phyloP scores from a whole-genome alignment of 2,329 filamentous ascomycete species.

The Penicillium nordicum region DNA sequence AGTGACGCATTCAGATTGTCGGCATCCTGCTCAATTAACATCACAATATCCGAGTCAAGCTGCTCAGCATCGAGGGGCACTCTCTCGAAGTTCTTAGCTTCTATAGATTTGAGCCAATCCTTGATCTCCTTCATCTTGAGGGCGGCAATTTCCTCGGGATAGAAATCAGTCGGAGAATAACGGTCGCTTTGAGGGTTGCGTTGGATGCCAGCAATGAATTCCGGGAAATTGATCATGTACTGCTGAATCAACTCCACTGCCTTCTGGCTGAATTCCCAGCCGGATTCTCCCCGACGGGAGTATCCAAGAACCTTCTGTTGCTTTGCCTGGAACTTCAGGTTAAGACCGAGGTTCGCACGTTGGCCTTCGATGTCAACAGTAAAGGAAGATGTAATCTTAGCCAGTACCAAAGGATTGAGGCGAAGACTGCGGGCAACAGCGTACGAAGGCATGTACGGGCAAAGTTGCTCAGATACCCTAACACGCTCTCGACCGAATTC shows the following conservation, averaged over 20 bases:
- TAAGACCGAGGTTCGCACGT: constrained; percentile 85
- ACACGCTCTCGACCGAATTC: constrained; percentile 80
- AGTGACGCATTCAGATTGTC: constrained; percentile 59
- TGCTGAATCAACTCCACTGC: constrained; percentile 76
- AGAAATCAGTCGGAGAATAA: constrained; percentile 81
- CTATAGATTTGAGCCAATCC: constrained; percentile 85
- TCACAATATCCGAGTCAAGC: constrained; percentile 85
- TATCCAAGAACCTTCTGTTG: constrained; percentile 96
- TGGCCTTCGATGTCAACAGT: constrained; percentile 77
- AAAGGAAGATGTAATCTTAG: constrained; percentile 95
- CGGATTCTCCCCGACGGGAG: constrained; percentile 76
- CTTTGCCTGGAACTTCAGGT: constrained; percentile 93
- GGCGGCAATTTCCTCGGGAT: constrained; percentile 68
- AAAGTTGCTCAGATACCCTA: constrained; percentile 62
- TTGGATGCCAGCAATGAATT: constrained; percentile 88
- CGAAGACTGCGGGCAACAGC: constrained; percentile 78
- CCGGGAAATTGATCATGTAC: constrained; percentile 92
- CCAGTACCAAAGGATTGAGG: constrained; percentile 81
- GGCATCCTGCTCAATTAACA: constrained; percentile 71
- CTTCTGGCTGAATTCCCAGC: constrained; percentile 92
- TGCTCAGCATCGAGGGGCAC: constrained; percentile 97
- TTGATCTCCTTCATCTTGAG: constrained; percentile 88
- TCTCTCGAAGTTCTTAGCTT: constrained; percentile 87
- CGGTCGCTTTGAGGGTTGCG: constrained; percentile 81
- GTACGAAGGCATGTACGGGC: constrained; percentile 80